Percentiles rank a stretch among this genome's conserved stretches.
Evolutionary conservation across 352 stramenopile species (phyloP).

Genomic region (Aphanomyces cochlioides): DNA sequence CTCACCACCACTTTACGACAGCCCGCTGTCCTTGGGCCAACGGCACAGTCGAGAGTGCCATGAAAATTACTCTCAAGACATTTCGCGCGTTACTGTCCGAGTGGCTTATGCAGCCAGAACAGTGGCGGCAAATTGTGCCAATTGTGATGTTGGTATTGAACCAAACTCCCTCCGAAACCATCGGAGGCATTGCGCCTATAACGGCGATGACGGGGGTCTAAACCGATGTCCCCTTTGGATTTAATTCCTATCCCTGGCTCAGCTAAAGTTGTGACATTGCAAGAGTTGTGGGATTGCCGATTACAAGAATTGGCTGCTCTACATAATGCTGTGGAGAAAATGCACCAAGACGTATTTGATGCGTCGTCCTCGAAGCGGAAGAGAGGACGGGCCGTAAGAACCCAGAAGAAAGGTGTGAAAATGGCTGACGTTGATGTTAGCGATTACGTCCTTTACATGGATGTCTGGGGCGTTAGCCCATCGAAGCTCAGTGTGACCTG

Average conservation of each 20-base stretch:
- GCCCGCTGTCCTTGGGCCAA: constrained; percentile 40
- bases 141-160: constrained; percentile 18
- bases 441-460: constrained; percentile 1
- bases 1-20: constrained; percentile 34
- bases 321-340: background rate
- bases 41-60: constrained; percentile 37
- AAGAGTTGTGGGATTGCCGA: constrained; percentile 1
- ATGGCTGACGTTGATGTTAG: background rate
- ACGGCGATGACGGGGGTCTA: constrained; percentile 5
- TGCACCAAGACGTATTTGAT: background rate
- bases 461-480: background rate
- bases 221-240: constrained; percentile 9
- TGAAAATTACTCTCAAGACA: constrained; percentile 27
- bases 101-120: constrained; percentile 8
- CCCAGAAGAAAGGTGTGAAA: background rate
- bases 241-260: background rate
- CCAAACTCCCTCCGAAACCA: background rate
- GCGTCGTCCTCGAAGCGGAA: background rate
- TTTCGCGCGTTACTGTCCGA: constrained; percentile 10
- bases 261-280: constrained; percentile 1
- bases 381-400: background rate
- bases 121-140: constrained; percentile 17
- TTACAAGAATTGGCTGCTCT: background rate
- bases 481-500: constrained; percentile 3
- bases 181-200: background rate